phyloP scores from a whole-genome alignment of 176 grass and related monocot species.

The Echinochloa phyllopogon region DNA sequence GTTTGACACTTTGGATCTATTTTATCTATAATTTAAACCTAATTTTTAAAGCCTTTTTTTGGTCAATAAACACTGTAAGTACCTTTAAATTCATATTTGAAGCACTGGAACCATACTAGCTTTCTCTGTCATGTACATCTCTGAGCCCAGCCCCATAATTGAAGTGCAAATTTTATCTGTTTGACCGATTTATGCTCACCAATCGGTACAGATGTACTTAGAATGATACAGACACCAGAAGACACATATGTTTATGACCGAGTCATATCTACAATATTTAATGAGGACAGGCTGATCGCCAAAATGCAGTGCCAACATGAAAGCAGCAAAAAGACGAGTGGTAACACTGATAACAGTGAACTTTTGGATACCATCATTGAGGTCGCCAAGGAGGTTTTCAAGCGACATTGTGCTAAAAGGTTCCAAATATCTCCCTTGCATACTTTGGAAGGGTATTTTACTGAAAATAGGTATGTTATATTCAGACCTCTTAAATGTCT shows the following conservation, averaged over 20 bases:
- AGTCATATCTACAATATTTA: conserved; percentile 94
- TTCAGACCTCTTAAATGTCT: conserved; percentile 16
- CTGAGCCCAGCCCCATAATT: neutral
- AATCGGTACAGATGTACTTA: conserved; percentile 82
- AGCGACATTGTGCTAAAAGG: conserved; percentile 90
- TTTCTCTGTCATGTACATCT: neutral
- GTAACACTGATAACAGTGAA: conserved; percentile 71
- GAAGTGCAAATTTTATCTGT: conserved; percentile 38
- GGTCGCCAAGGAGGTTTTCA: conserved; percentile 96
- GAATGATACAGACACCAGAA: conserved; percentile 89
- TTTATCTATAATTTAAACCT: neutral
- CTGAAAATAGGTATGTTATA: conserved; percentile 68
- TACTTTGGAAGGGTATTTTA: conserved; percentile 62
- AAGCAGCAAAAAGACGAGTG: conserved; percentile 54
- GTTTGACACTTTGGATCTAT: neutral
- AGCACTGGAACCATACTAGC: neutral
- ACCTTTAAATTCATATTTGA: conserved; percentile 10
- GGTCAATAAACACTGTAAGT: conserved; percentile 2
- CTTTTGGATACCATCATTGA: conserved; percentile 77
- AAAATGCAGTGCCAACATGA: conserved; percentile 74
- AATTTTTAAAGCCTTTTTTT: conserved; percentile 19
- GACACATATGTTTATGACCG: conserved; percentile 92
- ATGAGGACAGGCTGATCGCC: conserved; percentile 66
- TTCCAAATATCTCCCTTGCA: conserved; percentile 76
- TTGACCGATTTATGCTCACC: conserved; percentile 18